phyloP scores from a whole-genome alignment of 2,329 filamentous ascomycete genomes.

The Cytospora piceae region DNA sequence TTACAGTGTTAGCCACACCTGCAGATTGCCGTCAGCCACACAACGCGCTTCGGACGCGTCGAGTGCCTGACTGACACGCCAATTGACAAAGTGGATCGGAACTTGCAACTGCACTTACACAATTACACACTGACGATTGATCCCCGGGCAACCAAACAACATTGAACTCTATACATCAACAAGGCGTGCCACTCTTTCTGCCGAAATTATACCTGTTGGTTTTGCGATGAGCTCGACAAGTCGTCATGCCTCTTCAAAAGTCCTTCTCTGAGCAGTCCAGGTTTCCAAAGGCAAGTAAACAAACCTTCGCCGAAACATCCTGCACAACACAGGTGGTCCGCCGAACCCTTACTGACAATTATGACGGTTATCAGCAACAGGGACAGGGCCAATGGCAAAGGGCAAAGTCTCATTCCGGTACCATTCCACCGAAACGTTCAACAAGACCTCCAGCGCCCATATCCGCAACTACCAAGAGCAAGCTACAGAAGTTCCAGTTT shows the following conservation, averaged over 20 bases:
- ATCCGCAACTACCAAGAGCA: conserved; percentile 63
- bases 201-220: conserved; percentile 19
- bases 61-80: not conserved
- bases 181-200: conserved; percentile 10
- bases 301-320: not conserved
- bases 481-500: conserved; percentile 62
- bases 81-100: not conserved
- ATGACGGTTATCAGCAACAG: conserved; percentile 32
- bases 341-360: not conserved
- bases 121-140: not conserved
- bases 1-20: conserved; percentile 12
- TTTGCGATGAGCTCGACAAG: conserved; percentile 29
- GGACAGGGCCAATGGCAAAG: conserved; percentile 56
- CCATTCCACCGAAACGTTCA: conserved; percentile 43
- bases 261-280: conserved; percentile 46
- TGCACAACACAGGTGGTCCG: not conserved
- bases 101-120: conserved; percentile 2
- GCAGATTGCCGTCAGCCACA: not conserved
- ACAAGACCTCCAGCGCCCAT: conserved; percentile 47
- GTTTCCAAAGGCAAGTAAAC: conserved; percentile 37
- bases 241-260: conserved; percentile 46
- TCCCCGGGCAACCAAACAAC: not conserved
- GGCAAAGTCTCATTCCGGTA: conserved; percentile 52
- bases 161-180: not conserved
- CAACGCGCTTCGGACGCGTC: conserved; percentile 17